Evolutionary conservation across 306 rosid species (phyloP), one percentile per base, ranked within the genome.

Genomic region (Carpinus viminea): DNA sequence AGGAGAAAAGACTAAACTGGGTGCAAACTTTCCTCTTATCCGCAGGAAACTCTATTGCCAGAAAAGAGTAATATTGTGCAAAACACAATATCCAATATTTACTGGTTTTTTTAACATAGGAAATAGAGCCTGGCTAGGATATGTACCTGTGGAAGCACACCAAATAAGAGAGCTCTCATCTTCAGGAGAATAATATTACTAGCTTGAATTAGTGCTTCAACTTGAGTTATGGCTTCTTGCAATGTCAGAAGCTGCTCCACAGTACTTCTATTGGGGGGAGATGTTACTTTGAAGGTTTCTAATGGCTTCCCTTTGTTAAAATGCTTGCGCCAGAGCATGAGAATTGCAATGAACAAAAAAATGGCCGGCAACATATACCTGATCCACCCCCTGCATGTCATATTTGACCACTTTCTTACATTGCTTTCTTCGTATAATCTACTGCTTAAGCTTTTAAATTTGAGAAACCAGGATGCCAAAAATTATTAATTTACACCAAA

Each of bases 181-280:
- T 94, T 92, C 74, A 94, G 88, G 82, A 94, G 97, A 83, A 76
- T 45, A 78, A 94, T 90, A 91, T 92, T 94, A 72, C 89, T 97
- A 57, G 88, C 90, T 87, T 93, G 97, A 84, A 92, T 87, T 34
- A 84, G 53, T 18, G 97, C 81, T 77, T 94, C 98, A 31, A 87
- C 83, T 82, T 89, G 97, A 56, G 90, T 70, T 81, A 94, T 91
- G 81, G 87, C 92, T 78, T 94, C 97, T 83, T 94, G 98, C 81
- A 94, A 78, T 26, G 92, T 86, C 79, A 94, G 83, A 41, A 94
- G 85, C 86, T 92, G 97, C 86, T 94, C 98, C 55, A 94, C 97
- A 31, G 97, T 85, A 87, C 91, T 92, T 80, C 88, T 87, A 82
- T 84, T 87, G 43, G 90, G 91, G 13, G 98, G 97, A 77, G 90